phyloP scores from a whole-genome alignment of 345 rosid genomes.

The Orychophragmus violaceus region DNA sequence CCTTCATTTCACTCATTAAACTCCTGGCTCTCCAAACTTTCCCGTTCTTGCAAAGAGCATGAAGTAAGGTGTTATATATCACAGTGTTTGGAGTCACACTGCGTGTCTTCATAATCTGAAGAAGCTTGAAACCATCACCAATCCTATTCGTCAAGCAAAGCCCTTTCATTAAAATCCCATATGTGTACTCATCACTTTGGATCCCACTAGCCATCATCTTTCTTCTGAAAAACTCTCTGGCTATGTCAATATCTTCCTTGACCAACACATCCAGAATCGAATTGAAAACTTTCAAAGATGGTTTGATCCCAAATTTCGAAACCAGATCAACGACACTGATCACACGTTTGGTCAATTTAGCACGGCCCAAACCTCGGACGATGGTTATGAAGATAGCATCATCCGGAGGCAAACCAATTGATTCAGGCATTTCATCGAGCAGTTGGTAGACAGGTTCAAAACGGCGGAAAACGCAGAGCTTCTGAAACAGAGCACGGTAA shows the following conservation, averaged over 20 bases:
- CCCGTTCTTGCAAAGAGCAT: slow-evolving; percentile 62
- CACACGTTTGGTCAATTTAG: slow-evolving; percentile 43
- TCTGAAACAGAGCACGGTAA: slow-evolving; percentile 59
- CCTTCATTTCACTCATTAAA: slow-evolving; percentile 63
- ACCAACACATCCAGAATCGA: slow-evolving; percentile 75
- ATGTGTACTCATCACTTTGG: slow-evolving; percentile 75
- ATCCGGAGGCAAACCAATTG: slow-evolving; percentile 61
- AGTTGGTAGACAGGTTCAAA: slow-evolving; percentile 54
- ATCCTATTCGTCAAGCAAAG: slow-evolving; percentile 85
- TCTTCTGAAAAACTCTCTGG: slow-evolving; percentile 63
- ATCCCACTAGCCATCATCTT: slow-evolving; percentile 70
- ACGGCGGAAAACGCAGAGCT: slow-evolving; percentile 55
- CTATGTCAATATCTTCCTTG: slow-evolving; percentile 80
- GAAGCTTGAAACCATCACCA: slow-evolving; percentile 75
- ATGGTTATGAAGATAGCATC: slow-evolving; percentile 60
- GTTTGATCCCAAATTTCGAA: slow-evolving; percentile 38
- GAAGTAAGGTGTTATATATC: slow-evolving; percentile 65
- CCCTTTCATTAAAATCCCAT: slow-evolving; percentile 85
- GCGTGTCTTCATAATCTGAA: slow-evolving; percentile 59
- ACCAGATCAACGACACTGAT: slow-evolving; percentile 53
- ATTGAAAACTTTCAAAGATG: slow-evolving; percentile 64
- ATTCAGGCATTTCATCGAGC: slow-evolving; percentile 86
- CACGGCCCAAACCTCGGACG: slow-evolving; percentile 63
- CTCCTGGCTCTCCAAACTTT: slow-evolving; percentile 82
- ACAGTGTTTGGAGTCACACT: slow-evolving; percentile 52